Evolutionary conservation across 257 asterid genomes (phyloP).

Genomic region (Capsicum baccatum): DNA sequence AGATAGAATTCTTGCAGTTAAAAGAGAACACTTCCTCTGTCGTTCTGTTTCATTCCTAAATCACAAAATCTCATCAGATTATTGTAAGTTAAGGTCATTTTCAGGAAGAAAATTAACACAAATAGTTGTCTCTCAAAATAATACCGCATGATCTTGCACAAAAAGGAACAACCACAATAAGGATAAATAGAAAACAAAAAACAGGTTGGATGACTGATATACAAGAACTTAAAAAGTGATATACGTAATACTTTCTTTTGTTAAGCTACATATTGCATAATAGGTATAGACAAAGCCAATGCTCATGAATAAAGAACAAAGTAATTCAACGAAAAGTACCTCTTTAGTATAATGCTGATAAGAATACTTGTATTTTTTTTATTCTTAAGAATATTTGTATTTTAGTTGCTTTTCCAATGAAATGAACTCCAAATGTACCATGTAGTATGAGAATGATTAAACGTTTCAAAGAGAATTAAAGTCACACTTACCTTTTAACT

Average conservation of each 20-base stretch:
- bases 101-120: background rate
- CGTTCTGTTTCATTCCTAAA: slow-evolving; percentile 53
- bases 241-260: too few relatives aligned
- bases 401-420: background rate
- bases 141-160: background rate
- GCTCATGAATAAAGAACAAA: background rate
- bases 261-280: background rate
- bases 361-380: background rate
- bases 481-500: background rate
- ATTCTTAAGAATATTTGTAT: background rate
- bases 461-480: background rate
- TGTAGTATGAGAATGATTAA: background rate
- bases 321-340: background rate
- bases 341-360: background rate
- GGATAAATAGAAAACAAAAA: background rate
- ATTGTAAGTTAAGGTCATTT: background rate
- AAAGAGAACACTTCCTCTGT: slow-evolving; percentile 52
- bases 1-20: slow-evolving; percentile 58
- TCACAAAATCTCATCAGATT: slow-evolving; percentile 7
- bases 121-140: background rate
- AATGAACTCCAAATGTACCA: background rate
- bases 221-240: too few relatives aligned
- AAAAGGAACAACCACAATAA: background rate
- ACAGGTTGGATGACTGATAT: too few relatives aligned
- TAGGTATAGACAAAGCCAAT: background rate